Percentiles rank a stretch among this genome's conserved stretches.
phyloP scores from a whole-genome alignment of 2,329 filamentous ascomycete genomes.

The Pseudogymnoascus sp. region DNA sequence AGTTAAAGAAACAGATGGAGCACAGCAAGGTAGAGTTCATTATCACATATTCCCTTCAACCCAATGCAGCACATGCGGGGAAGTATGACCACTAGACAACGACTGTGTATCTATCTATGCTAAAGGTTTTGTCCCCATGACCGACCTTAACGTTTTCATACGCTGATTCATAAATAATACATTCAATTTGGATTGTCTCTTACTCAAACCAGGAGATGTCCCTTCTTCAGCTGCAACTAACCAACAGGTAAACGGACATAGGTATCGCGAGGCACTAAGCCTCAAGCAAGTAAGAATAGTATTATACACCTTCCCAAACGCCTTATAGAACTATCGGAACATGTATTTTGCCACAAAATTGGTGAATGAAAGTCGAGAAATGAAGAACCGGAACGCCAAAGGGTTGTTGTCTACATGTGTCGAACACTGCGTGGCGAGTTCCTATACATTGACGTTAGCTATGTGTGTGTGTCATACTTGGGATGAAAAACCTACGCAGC shows the following conservation, averaged over 20 bases:
- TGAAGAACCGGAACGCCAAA: slow-evolving; percentile 11
- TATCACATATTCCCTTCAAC: not conserved
- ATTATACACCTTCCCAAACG: slow-evolving; percentile 9
- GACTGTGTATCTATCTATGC: slow-evolving; percentile 3
- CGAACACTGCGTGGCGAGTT: slow-evolving; percentile 15
- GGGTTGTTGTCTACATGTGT: slow-evolving; percentile 13
- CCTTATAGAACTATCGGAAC: not conserved
- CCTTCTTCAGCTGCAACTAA: not conserved
- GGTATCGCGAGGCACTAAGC: slow-evolving; percentile 3
- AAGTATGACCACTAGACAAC: not conserved
- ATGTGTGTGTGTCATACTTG: not conserved
- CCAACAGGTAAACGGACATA: slow-evolving; percentile 4
- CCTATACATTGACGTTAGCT: not conserved
- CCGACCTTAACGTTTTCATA: not conserved
- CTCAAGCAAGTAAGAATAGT: not conserved
- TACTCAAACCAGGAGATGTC: slow-evolving; percentile 1
- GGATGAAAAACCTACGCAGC: slow-evolving; percentile 40
- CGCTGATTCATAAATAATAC: slow-evolving; percentile 6
- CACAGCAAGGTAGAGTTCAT: not conserved
- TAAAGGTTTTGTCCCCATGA: not conserved
- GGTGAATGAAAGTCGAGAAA: slow-evolving; percentile 15
- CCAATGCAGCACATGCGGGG: not conserved
- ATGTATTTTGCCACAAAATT: slow-evolving; percentile 13
- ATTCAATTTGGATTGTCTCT: slow-evolving; percentile 3
- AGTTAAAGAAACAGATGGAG: not conserved